Evolutionary conservation across 1,139 yeast genomes (phyloP).

Genomic region (Saccharomyces hybrid): DNA sequence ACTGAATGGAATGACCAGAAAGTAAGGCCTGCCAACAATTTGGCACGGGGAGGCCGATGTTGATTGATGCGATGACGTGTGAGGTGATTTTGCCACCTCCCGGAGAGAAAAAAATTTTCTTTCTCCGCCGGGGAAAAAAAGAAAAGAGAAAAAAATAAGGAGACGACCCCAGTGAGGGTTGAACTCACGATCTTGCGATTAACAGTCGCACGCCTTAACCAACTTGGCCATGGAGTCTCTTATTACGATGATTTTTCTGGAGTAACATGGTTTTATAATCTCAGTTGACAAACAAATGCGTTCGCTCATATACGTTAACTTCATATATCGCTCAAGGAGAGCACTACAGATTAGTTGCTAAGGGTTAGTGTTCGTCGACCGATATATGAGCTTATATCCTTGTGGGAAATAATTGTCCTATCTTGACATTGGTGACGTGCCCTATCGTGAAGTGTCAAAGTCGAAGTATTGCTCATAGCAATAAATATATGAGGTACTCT

Average conservation of each 20-base stretch:
- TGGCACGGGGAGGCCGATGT: not conserved
- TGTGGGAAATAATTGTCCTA: no score
- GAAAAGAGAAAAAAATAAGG: conserved; percentile 3
- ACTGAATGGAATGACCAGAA: not conserved
- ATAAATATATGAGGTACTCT: no score
- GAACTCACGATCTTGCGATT: conserved; percentile 29
- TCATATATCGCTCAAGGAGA: no score
- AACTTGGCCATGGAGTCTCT: conserved; percentile 25
- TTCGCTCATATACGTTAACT: no score
- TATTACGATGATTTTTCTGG: not conserved
- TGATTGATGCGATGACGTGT: not conserved
- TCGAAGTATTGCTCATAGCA: no score
- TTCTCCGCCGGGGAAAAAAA: not conserved
- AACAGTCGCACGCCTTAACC: conserved; percentile 28
- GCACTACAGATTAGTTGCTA: no score
- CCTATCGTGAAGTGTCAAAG: no score
- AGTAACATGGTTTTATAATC: no score
- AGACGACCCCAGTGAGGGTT: conserved; percentile 25
- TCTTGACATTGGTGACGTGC: no score
- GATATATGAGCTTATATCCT: no score
- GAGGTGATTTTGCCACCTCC: not conserved
- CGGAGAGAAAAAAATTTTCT: not conserved
- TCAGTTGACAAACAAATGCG: no score
- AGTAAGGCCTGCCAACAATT: not conserved
- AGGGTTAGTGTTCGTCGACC: no score